Base-by-base conservation (phyloP, 306 rosid species). In the Sesbania bispinosa region DNA sequence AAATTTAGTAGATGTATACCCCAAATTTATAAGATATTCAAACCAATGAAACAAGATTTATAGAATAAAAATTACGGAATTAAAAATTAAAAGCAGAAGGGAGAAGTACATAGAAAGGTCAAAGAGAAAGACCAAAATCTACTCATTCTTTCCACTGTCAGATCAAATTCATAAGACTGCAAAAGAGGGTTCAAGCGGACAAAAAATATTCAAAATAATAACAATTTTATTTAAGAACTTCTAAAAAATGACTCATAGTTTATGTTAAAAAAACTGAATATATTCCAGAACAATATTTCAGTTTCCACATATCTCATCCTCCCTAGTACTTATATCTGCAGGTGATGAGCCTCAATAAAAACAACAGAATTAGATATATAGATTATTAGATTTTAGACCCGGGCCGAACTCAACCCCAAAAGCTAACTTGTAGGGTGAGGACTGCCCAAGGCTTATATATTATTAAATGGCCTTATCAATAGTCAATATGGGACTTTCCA, bases 161-260 rank as follows among this genome's bases (percentile, higher is more conserved):
- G 32, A 46, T 67, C 27, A 58, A 64, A 15, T 3, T 14, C 38
- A 24, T 0, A 7, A 5, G 39, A 30, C 24, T 33, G 50, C 11
- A 19, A 55, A 64, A 14, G 42, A 18, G 35, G 5, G 29, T 38
- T 39, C 32, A 51, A 15, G 53, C 35, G 6, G 10, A 67, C 10
- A 58, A 76, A 45, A 57, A n/a, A n/a, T n/a, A n/a, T n/a, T n/a
- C n/a, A 48, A 77, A 43, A 52, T n/a, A 19, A n/a, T 7, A 53
- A 46, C 3, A 7, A 62, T 2, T 30, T 23, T 10, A 23, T 21
- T 54, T 8, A 35, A 35, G 7, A 54, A 42, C 21, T 33, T 16
- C 11, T 19, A 62, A 68, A 52, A 10, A 23, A 57, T 45, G 45
- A 30, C 46, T 38, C 57, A 3, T 33, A 1, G 21, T 71, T 35